Evolutionary conservation across 257 asterid species (phyloP).

Genomic region (Solanum appendiculatum): DNA sequence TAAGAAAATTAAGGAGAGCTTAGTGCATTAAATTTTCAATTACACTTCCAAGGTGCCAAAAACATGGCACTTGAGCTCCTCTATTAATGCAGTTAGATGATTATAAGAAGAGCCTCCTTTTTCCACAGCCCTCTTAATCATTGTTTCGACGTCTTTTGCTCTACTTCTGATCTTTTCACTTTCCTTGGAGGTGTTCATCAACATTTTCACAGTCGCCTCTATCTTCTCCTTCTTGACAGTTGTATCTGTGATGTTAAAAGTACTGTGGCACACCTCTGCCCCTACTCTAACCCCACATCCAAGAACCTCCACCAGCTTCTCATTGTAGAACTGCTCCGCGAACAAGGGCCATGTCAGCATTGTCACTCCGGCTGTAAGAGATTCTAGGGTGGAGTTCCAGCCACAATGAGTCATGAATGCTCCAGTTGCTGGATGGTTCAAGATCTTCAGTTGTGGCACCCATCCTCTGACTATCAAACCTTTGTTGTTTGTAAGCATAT

Average conservation of each 20-base stretch:
- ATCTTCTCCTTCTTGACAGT: neutral
- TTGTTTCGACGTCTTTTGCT: neutral
- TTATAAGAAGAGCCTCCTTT: constrained; percentile 12
- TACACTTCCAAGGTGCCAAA: neutral
- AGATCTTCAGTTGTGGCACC: constrained; percentile 17
- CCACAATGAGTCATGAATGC: constrained; percentile 27
- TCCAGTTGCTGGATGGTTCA: constrained; percentile 11
- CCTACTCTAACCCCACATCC: constrained; percentile 9
- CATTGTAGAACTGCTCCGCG: constrained; percentile 20
- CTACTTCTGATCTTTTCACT: constrained; percentile 3
- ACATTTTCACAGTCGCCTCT: neutral
- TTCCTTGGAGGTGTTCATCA: constrained; percentile 1
- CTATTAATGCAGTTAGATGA: constrained; percentile 1
- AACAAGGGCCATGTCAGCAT: constrained; percentile 27
- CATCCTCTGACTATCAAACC: constrained; percentile 17
- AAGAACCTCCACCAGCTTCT: constrained; percentile 7
- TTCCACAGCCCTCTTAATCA: neutral
- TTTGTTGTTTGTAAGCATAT: neutral
- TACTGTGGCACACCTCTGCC: neutral
- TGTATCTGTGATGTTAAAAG: neutral
- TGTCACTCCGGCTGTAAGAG: constrained; percentile 13
- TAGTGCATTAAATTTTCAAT: neutral
- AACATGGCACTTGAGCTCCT: constrained; percentile 1
- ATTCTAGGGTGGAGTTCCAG: constrained; percentile 23
- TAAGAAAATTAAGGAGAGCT: neutral